Conservation (phyloP, 805 yeast species). For the Starmerella asiatica region DNA sequence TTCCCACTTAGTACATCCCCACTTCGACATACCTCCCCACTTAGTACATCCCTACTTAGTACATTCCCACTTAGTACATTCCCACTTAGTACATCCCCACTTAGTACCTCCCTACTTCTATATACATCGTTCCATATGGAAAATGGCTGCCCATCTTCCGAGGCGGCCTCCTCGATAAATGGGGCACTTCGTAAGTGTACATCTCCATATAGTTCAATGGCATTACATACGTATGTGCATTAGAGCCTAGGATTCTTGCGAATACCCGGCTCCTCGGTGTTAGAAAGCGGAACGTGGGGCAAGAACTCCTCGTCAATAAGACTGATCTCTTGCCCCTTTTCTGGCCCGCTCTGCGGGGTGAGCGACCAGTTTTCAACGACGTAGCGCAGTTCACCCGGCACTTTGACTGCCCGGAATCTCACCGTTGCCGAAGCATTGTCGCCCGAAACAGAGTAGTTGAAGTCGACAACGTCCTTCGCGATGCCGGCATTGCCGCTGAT, state of each 20-base stretch:
- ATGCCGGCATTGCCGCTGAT: slow-evolving; percentile 73
- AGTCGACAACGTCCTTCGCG: slow-evolving; percentile 66
- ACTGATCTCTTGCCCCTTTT: slow-evolving; percentile 26
- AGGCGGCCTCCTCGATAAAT: too few relatives aligned
- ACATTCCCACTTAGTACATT: too few relatives aligned
- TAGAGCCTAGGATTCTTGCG: not conserved
- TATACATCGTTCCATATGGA: too few relatives aligned
- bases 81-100: too few relatives aligned
- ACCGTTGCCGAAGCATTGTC: slow-evolving; percentile 40
- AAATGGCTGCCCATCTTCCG: too few relatives aligned
- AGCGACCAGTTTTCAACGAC: slow-evolving; percentile 51
- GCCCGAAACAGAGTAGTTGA: slow-evolving; percentile 60
- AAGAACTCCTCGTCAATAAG: slow-evolving; percentile 36
- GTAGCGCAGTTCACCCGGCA: slow-evolving; percentile 43
- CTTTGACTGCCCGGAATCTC: slow-evolving; percentile 57
- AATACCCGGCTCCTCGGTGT: slow-evolving; percentile 15
- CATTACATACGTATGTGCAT: not conserved
- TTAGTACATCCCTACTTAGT: too few relatives aligned
- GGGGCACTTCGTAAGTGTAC: too few relatives aligned
- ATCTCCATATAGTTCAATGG: too few relatives aligned
- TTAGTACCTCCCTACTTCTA: too few relatives aligned
- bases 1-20: too few relatives aligned
- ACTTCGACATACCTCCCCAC: too few relatives aligned
- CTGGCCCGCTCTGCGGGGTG: slow-evolving; percentile 34
- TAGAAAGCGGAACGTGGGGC: slow-evolving; percentile 23